These are phyloP conservation scores for Suhomyces bribrorum DNA, from an alignment of 1,139 yeast species.

Conservation along the genomic window DNA sequence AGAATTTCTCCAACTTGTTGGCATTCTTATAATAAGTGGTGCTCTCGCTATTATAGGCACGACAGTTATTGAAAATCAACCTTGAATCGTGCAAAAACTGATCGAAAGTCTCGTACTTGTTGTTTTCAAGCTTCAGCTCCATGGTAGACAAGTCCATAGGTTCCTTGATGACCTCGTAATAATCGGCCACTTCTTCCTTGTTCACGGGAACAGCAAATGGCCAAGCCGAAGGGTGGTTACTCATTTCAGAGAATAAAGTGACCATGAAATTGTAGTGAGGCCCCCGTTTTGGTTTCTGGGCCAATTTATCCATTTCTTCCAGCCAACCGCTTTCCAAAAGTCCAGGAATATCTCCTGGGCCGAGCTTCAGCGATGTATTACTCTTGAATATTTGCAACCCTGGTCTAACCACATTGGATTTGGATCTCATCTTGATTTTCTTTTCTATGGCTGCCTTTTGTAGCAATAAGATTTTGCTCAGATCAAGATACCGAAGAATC, in stretches of 20 bases:
- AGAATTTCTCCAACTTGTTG: constrained; percentile 84
- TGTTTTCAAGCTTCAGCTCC: constrained; percentile 91
- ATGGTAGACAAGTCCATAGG: constrained; percentile 98
- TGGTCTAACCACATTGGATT: constrained; percentile 76
- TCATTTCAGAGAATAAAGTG: constrained; percentile 80
- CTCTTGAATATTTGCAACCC: constrained; percentile 77
- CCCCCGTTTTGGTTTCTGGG: constrained; percentile 91
- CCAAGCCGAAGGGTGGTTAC: constrained; percentile 98
- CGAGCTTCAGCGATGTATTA: constrained; percentile 42
- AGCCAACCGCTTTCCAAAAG: constrained; percentile 95
- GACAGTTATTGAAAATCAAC: constrained; percentile 84
- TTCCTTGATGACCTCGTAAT: constrained; percentile 92
- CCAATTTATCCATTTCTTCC: constrained; percentile 95
- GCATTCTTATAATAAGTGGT: constrained; percentile 92
- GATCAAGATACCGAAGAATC: constrained; percentile 78
- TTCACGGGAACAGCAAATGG: constrained; percentile 94
- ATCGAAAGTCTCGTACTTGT: constrained; percentile 86
- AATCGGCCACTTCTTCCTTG: constrained; percentile 92
- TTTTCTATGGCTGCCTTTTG: constrained; percentile 91
- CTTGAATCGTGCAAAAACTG: constrained; percentile 88
- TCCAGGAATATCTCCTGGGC: constrained; percentile 84
- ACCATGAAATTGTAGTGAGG: constrained; percentile 96
- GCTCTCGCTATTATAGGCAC: constrained; percentile 83
- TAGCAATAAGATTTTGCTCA: constrained; percentile 76
- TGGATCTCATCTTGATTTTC: constrained; percentile 77